Conservation (phyloP, 148 eudicot genomes). For the Rhododendron kiyosumense region DNA sequence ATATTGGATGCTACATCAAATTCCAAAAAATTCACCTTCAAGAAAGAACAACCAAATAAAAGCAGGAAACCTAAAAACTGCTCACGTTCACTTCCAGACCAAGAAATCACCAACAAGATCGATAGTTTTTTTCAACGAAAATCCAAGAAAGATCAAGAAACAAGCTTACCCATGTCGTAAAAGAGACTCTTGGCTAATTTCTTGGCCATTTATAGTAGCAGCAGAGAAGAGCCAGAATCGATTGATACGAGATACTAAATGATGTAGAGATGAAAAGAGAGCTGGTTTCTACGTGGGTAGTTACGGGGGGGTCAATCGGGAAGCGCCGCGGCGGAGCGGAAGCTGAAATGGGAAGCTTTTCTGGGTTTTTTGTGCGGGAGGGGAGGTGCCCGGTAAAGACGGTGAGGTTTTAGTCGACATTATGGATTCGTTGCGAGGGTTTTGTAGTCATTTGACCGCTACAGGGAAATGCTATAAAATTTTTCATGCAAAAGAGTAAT, state of each 20-base stretch:
- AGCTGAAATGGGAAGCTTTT: not conserved
- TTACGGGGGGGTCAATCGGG: not conserved
- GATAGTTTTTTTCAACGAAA: too few species aligned
- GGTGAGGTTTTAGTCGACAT: not conserved
- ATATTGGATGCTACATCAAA: not conserved
- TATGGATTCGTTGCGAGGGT: not conserved
- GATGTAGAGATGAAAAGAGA: not conserved
- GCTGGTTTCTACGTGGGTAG: not conserved
- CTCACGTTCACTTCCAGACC: not conserved
- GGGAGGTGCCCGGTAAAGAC: not conserved
- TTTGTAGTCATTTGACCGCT: not conserved
- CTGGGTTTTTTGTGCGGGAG: not conserved
- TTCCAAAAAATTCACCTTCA: not conserved
- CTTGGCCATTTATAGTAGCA: slow-evolving; percentile 20
- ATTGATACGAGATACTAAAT: not conserved
- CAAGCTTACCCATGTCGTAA: slow-evolving; percentile 29
- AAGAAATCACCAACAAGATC: not conserved
- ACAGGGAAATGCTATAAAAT: not conserved
- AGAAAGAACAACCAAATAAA: not conserved
- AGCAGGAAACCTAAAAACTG: not conserved
- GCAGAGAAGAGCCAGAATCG: not conserved
- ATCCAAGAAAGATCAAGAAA: not conserved
- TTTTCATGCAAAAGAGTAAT: too few species aligned
- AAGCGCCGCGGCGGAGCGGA: not conserved
- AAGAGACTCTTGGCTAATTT: slow-evolving; percentile 18